These are phyloP conservation scores for Umbelopsis sp. DNA, from an alignment of 192 early-diverging fungal species.

Conservation along the genomic window DNA sequence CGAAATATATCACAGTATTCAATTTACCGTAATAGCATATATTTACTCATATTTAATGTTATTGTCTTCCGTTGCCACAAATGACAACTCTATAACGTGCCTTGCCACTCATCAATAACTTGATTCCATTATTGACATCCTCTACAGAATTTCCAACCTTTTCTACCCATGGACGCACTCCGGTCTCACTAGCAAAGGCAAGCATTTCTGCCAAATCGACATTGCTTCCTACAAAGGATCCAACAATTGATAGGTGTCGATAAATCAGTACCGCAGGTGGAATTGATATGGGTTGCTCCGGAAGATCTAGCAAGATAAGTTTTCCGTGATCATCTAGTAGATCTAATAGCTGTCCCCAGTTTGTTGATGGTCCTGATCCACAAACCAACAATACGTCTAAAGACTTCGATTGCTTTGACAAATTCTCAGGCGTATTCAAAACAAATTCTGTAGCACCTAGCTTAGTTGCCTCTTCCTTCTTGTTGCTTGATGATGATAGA, in stretches of 20 bases:
- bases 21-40: too few species aligned
- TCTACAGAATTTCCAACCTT: slow-evolving; percentile 55
- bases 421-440: not conserved
- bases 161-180: slow-evolving; percentile 68
- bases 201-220: slow-evolving; percentile 66
- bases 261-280: slow-evolving; percentile 45
- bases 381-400: slow-evolving; percentile 43
- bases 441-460: slow-evolving; percentile 65
- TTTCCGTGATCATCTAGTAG: slow-evolving; percentile 60
- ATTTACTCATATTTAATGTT: not conserved
- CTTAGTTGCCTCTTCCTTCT: slow-evolving; percentile 53
- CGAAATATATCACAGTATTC: not conserved
- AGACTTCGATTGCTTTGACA: slow-evolving; percentile 13
- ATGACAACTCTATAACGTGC: slow-evolving; percentile 71
- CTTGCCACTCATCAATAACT: slow-evolving; percentile 60
- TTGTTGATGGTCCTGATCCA: slow-evolving; percentile 32
- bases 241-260: slow-evolving; percentile 54
- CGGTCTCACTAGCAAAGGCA: slow-evolving; percentile 62
- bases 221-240: slow-evolving; percentile 68
- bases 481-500: slow-evolving; percentile 55
- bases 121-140: slow-evolving; percentile 63
- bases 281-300: slow-evolving; percentile 55
- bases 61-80: slow-evolving; percentile 20
- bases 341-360: slow-evolving; percentile 49
- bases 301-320: slow-evolving; percentile 67